These are phyloP conservation scores for Mediolabrus comicus DNA, from an alignment of 108 stramenopile genomes.

Conservation along the genomic window DNA sequence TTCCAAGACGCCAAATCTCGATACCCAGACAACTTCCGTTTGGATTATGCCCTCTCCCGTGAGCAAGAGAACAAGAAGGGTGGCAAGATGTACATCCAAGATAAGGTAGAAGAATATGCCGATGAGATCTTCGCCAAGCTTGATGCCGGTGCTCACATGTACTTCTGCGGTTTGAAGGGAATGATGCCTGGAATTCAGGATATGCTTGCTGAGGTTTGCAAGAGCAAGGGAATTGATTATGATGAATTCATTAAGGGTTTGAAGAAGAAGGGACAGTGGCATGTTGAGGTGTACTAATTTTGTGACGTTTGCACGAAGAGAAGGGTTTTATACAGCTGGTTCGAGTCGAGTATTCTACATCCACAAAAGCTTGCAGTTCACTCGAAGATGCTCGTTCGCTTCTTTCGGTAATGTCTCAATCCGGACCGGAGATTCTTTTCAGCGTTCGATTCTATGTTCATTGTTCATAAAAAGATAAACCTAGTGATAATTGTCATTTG, in stretches of 20 bases:
- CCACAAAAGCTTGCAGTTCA: too few species aligned
- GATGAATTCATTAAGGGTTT: constrained; percentile 84
- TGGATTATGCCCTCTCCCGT: constrained; percentile 96
- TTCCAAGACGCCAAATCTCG: constrained; percentile 85
- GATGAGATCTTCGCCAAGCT: constrained; percentile 94
- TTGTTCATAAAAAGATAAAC: background rate
- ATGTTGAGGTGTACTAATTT: constrained; percentile 86
- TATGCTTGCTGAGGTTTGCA: constrained; percentile 88
- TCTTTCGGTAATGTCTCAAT: background rate
- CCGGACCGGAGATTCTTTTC: background rate
- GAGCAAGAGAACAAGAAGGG: constrained; percentile 93
- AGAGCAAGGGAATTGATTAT: constrained; percentile 84
- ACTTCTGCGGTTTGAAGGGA: constrained; percentile 97
- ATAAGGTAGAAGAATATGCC: constrained; percentile 96
- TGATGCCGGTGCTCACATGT: constrained; percentile 91
- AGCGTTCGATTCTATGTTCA: background rate
- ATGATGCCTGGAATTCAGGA: constrained; percentile 98
- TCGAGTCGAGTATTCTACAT: background rate
- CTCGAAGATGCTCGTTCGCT: too few species aligned
- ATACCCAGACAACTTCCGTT: constrained; percentile 90
- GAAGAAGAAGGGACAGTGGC: constrained; percentile 91
- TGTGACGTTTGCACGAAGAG: background rate
- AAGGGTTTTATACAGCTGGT: background rate
- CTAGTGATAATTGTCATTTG: background rate
- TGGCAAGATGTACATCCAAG: constrained; percentile 99